Evolutionary conservation across 2,329 filamentous ascomycete genomes (phyloP), one percentile per base, ranked within the genome.

Genomic region (Xylariaceae sp.): DNA sequence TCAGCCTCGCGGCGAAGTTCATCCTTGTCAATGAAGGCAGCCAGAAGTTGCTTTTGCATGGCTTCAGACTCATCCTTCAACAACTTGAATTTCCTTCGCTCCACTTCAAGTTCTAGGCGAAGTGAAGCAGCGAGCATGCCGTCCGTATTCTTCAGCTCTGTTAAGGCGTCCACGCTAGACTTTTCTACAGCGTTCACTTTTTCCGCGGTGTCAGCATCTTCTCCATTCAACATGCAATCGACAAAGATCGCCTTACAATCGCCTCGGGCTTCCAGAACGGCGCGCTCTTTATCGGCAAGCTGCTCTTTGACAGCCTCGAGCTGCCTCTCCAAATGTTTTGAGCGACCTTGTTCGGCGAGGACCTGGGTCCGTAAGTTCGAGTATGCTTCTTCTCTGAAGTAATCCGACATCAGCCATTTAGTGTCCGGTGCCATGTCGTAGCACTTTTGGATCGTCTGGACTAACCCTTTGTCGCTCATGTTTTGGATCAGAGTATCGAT

Each of bases 1-100:
- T 79, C 76, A 27, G 73, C 64, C 47, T 78, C 71, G 60, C 77
- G 77, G 44, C 76, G 73, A 43, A 82, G 67, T 61, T 76, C 75
- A 49, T 83, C 79, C 60, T 83, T 83, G 51, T 75, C 73, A 37
- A 83, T 68, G 16, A 83, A 69, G 36, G 77, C 75, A 33, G 79
- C 72, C 53, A 83, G 72, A 20, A 84, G 71, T 58, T 83, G 79
- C 37, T 73, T 72, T 64, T 80, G 78, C 57, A 79, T 73, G 49
- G 75, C 70, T 42, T 82, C 77, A 40, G 72, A 69, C 59, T 83
- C 78, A 44, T 71, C 67, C 48, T 67, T 69, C 40, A 75, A 63
- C 44, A 68, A 63, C 45, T 71, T 72, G 51, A 74, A 67, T 54
- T 79, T 75, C 48, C 68, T 71, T 51, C 79, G 73, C 52, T 79